Evolutionary conservation across 2,329 filamentous ascomycete species (phyloP).

Genomic region (Neodidymelliopsis sp.): DNA sequence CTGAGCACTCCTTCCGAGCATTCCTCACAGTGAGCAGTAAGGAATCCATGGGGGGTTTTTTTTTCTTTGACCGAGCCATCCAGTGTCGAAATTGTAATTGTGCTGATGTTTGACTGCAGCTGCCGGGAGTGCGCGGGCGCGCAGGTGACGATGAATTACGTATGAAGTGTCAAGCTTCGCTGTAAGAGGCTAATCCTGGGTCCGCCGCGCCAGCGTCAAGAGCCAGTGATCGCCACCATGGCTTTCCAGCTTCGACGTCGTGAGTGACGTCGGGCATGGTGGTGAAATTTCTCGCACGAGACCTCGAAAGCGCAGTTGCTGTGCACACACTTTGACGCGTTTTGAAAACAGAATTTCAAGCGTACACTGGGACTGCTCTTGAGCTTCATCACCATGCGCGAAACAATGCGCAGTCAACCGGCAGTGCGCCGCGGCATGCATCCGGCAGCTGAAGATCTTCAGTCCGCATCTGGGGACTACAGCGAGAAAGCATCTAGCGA

Average conservation of each 20-base stretch:
- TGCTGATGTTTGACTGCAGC: neutral
- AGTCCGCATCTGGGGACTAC: slow-evolving; percentile 1
- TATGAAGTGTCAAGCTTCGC: slow-evolving; percentile 7
- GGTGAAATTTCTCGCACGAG: neutral
- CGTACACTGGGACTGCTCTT: neutral
- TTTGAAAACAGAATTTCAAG: neutral
- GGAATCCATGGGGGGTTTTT: no score
- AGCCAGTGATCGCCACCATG: slow-evolving; percentile 8
- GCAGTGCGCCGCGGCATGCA: slow-evolving; percentile 14
- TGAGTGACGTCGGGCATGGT: slow-evolving; percentile 10
- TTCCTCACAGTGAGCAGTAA: neutral
- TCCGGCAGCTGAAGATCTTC: slow-evolving; percentile 1
- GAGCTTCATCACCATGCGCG: slow-evolving; percentile 1
- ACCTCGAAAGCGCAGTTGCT: neutral
- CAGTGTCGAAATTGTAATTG: no score
- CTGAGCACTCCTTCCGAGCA: neutral
- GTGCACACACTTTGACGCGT: neutral
- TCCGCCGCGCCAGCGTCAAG: neutral
- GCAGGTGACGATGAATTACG: slow-evolving; percentile 18
- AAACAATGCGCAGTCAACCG: slow-evolving; percentile 8
- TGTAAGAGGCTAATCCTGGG: slow-evolving; percentile 10
- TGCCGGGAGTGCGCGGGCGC: neutral
- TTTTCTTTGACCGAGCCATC: no score
- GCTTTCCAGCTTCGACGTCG: neutral
- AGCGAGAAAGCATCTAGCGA: slow-evolving; percentile 6